A percentile compares a stretch with the other conserved stretches of the same genome.
phyloP scores from a whole-genome alignment of 768 basidiomycete genomes.

The Gyrodon lividus region DNA sequence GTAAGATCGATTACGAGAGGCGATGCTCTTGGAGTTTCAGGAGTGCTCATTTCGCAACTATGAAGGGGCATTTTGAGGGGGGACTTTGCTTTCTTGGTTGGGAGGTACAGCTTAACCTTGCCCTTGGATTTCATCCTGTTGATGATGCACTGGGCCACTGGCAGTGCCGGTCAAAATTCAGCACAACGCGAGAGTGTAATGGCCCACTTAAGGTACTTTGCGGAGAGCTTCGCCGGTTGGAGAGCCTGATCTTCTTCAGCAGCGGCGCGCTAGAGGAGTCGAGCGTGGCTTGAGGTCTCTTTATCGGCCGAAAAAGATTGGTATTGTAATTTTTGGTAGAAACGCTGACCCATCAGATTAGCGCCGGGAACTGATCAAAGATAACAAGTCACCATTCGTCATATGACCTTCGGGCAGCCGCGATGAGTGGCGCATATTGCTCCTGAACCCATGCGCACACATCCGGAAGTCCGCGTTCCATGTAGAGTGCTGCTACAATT shows the following conservation, averaged over 20 bases:
- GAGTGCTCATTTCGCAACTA: conserved; percentile 7
- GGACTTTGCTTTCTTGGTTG: conserved; percentile 13
- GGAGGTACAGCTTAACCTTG: conserved; percentile 21
- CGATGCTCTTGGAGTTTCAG: neutral
- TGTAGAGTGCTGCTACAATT: conserved; percentile 43
- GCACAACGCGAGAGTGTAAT: neutral
- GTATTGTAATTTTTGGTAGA: neutral
- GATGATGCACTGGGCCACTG: conserved; percentile 29
- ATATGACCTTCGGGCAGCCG: conserved; percentile 28
- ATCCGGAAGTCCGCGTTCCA: conserved; percentile 38
- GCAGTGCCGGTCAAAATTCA: conserved; percentile 6
- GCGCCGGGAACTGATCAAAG: neutral
- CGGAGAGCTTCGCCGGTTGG: conserved; percentile 14
- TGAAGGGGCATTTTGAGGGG: conserved; percentile 18
- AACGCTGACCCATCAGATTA: conserved; percentile 16
- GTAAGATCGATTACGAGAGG: conserved; percentile 24
- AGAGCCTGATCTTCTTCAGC: conserved; percentile 22
- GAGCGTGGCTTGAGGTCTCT: conserved; percentile 8
- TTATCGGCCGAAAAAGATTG: conserved; percentile 8
- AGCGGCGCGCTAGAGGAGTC: conserved; percentile 6
- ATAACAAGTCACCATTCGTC: conserved; percentile 22
- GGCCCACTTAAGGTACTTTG: conserved; percentile 22
- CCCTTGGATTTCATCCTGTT: conserved; percentile 27
- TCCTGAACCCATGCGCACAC: conserved; percentile 40
- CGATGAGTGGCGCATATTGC: conserved; percentile 39